Evolutionary conservation across 139 green algal genomes (phyloP).

Genomic region (Chlamydomonas applanata): DNA sequence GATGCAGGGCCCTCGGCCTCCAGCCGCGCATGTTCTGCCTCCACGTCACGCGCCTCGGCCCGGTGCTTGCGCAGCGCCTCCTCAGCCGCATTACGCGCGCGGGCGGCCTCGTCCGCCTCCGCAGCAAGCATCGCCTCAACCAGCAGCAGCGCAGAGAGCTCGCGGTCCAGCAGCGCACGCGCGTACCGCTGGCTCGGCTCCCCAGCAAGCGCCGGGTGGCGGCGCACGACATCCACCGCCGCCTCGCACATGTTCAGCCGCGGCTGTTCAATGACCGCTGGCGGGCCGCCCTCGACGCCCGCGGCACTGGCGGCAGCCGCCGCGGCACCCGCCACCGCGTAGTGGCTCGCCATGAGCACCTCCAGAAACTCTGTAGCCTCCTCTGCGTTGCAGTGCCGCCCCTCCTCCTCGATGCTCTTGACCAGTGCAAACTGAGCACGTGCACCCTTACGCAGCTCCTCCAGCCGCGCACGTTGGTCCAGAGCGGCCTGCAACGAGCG

Average conservation of each 20-base stretch:
- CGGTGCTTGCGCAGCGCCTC: slow-evolving; percentile 47
- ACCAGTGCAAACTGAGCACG: slow-evolving; percentile 51
- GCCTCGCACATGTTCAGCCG: slow-evolving; percentile 49
- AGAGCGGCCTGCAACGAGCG: slow-evolving; percentile 41
- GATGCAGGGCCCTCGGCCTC: slow-evolving; percentile 58
- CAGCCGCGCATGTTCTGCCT: slow-evolving; percentile 52
- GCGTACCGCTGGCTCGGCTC: slow-evolving; percentile 60
- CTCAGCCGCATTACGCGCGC: slow-evolving; percentile 39
- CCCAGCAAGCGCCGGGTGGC: slow-evolving; percentile 38
- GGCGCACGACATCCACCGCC: slow-evolving; percentile 49
- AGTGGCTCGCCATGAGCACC: slow-evolving; percentile 46
- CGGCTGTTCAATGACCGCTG: slow-evolving; percentile 5
- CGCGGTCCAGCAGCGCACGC: slow-evolving; percentile 63
- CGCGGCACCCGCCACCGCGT: not conserved
- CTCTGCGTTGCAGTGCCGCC: slow-evolving; percentile 31
- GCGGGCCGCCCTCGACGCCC: too few relatives aligned
- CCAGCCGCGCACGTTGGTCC: slow-evolving; percentile 32
- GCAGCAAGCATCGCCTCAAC: slow-evolving; percentile 65
- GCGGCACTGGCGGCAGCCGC: not conserved
- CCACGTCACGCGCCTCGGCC: slow-evolving; percentile 38
- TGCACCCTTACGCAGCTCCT: slow-evolving; percentile 44
- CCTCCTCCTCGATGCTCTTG: slow-evolving; percentile 38
- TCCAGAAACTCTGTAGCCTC: slow-evolving; percentile 61
- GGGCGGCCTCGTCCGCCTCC: slow-evolving; percentile 47
- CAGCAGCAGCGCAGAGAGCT: slow-evolving; percentile 64